phyloP scores from a whole-genome alignment of 192 early-diverging fungal species.

The Paraglomus occultum region DNA sequence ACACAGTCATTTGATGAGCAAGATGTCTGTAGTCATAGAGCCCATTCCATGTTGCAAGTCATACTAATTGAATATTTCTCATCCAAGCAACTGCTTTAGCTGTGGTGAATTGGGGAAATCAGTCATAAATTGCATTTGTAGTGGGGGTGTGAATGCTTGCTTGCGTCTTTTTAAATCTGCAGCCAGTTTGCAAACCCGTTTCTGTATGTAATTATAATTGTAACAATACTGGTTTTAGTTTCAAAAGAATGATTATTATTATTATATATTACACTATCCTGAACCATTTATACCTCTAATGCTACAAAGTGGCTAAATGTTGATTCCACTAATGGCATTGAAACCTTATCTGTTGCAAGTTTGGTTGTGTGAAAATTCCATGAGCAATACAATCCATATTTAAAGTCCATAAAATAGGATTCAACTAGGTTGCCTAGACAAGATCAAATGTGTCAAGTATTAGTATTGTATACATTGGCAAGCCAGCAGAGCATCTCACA shows the following conservation, averaged over 20 bases:
- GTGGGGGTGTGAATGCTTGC: not conserved
- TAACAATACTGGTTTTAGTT: not conserved
- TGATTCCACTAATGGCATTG: constrained; percentile 19
- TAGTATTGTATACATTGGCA: no score
- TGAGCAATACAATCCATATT: constrained; percentile 10
- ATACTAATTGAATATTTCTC: no score
- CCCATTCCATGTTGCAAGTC: no score
- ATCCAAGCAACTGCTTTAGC: constrained; percentile 3
- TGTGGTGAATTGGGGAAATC: constrained; percentile 8
- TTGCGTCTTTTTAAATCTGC: not conserved
- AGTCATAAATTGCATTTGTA: constrained; percentile 12
- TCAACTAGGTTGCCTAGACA: not conserved
- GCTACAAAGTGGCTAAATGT: constrained; percentile 24
- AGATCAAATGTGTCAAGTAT: no score
- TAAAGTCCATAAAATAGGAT: constrained; percentile 16
- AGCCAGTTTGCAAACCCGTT: not conserved
- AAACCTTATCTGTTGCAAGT: constrained; percentile 7
- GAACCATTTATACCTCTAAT: constrained; percentile 22
- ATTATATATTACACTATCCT: no score
- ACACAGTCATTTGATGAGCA: no score
- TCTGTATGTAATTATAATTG: constrained; percentile 1
- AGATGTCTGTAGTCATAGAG: no score
- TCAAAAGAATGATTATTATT: not conserved
- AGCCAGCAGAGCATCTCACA: constrained; percentile 1
- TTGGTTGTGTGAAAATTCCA: constrained; percentile 11